Evolutionary conservation across 2,329 filamentous ascomycete species (phyloP).

Genomic region (Ophiostoma novo-ulmi): DNA sequence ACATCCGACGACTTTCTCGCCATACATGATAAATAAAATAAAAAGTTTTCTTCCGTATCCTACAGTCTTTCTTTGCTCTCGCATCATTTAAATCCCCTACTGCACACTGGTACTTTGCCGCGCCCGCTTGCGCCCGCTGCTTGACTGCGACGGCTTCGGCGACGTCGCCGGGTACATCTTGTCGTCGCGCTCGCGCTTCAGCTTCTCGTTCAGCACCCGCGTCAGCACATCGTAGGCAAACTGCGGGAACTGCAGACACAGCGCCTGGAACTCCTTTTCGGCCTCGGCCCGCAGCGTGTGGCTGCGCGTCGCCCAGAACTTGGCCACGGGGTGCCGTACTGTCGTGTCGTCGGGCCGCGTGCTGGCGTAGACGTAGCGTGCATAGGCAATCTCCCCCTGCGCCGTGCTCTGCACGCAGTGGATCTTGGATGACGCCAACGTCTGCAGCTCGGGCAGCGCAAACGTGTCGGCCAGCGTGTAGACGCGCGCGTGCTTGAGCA

Average conservation of each 20-base stretch:
- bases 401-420: slow-evolving; percentile 85
- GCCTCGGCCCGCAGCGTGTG: slow-evolving; percentile 81
- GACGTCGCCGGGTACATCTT: slow-evolving; percentile 49
- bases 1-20: too few relatives aligned
- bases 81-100: background rate
- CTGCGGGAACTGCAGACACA: slow-evolving; percentile 85
- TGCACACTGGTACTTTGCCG: slow-evolving; percentile 43
- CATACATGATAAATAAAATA: too few relatives aligned
- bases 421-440: slow-evolving; percentile 80
- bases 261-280: slow-evolving; percentile 73
- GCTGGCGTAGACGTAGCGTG: slow-evolving; percentile 81
- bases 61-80: too few relatives aligned
- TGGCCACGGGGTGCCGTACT: slow-evolving; percentile 78
- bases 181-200: slow-evolving; percentile 58
- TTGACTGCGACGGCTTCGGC: slow-evolving; percentile 27
- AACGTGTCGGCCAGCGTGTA: slow-evolving; percentile 86
- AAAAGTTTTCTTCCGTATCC: too few relatives aligned
- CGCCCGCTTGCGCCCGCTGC: slow-evolving; percentile 53
- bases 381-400: slow-evolving; percentile 85
- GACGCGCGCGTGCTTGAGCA: slow-evolving; percentile 82
- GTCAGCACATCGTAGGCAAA: slow-evolving; percentile 89
- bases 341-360: slow-evolving; percentile 63
- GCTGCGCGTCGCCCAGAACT: slow-evolving; percentile 78
- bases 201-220: slow-evolving; percentile 60
- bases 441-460: slow-evolving; percentile 61